phyloP scores from a whole-genome alignment of 331 rosid species.

The Ulmus americana region DNA sequence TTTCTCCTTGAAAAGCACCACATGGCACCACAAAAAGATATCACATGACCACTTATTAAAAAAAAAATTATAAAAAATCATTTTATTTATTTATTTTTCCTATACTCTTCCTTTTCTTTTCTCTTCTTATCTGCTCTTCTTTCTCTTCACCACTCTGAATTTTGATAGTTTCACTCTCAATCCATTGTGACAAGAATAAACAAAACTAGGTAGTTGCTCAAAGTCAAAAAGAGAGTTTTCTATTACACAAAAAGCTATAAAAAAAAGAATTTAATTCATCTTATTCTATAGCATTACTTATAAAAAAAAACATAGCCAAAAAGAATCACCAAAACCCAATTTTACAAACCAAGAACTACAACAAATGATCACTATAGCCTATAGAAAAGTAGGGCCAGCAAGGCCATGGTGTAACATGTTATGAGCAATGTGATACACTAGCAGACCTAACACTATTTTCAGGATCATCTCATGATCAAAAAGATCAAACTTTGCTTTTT shows the following conservation, averaged over 20 bases:
- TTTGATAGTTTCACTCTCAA: background rate
- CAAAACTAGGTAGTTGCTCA: background rate
- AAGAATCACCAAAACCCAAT: background rate
- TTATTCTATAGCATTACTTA: conserved; percentile 23
- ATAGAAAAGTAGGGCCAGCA: conserved; percentile 39
- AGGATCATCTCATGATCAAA: conserved; percentile 56
- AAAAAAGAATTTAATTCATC: background rate
- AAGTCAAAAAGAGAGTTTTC: background rate
- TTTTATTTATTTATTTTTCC: no score
- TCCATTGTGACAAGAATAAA: background rate
- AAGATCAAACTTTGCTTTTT: conserved; percentile 23
- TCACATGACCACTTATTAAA: no score
- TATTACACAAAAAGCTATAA: background rate
- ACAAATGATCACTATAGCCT: background rate
- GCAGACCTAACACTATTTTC: conserved; percentile 35
- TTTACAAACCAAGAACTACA: background rate
- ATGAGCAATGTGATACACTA: conserved; percentile 50
- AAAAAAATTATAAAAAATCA: no score
- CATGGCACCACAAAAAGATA: no score
- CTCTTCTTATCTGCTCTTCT: no score
- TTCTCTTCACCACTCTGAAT: no score
- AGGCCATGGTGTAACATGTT: conserved; percentile 58
- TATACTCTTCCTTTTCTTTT: no score
- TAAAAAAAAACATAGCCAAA: conserved; percentile 8
- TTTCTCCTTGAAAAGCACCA: no score